Conservation (phyloP, 305 asterid species). For the Solanum hybrid region DNA sequence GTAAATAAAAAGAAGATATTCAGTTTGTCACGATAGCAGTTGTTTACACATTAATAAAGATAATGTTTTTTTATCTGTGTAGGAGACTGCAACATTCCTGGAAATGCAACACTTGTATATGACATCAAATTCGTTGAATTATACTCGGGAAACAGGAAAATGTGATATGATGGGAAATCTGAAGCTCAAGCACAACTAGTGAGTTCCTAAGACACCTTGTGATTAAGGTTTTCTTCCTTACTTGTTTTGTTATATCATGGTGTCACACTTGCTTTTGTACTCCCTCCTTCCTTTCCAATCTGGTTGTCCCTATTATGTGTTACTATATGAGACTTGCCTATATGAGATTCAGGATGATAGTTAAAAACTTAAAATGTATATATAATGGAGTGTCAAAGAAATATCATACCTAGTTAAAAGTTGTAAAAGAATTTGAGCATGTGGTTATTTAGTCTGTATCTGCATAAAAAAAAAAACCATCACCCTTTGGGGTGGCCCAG, state of each 20-base stretch:
- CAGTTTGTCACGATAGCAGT: neutral
- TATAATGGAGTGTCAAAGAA: neutral
- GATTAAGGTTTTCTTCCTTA: neutral
- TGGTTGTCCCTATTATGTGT: neutral
- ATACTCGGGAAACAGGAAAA: constrained; percentile 61
- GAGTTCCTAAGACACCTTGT: neutral
- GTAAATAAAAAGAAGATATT: neutral
- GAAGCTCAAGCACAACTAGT: neutral
- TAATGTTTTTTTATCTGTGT: neutral
- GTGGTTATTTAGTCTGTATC: neutral
- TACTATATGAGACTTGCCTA: neutral
- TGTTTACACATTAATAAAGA: neutral
- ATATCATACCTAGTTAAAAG: neutral
- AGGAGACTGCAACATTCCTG: constrained; percentile 93
- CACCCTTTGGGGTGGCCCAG: neutral
- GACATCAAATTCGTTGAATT: constrained; percentile 58
- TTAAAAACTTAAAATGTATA: neutral
- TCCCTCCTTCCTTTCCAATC: neutral
- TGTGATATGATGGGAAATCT: neutral
- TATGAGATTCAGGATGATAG: neutral
- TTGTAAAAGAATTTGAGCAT: neutral
- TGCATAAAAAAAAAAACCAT: too few species aligned
- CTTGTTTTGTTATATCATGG: neutral
- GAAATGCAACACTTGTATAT: constrained; percentile 68
- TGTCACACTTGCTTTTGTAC: neutral